Conservation (phyloP, 768 basidiomycete genomes). For the Calocera cornea region DNA sequence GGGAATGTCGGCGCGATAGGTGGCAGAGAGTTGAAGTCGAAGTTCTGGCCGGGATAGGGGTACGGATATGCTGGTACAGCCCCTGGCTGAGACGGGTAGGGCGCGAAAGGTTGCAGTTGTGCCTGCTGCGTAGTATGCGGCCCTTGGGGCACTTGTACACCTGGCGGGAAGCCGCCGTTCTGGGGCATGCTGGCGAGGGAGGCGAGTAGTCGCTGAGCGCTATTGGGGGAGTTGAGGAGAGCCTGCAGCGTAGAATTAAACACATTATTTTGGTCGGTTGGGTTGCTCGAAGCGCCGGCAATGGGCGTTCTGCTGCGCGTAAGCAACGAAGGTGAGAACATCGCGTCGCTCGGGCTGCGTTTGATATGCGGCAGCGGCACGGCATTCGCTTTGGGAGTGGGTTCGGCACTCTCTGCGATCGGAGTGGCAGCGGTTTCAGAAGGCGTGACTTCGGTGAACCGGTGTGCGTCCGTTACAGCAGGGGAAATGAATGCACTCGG, state of each 20-base stretch:
- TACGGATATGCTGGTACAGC: neutral
- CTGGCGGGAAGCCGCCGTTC: neutral
- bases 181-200: conserved; percentile 5
- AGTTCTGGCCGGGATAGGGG: neutral
- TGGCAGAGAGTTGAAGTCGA: neutral
- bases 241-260: neutral
- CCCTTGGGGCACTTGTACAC: neutral
- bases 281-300: neutral
- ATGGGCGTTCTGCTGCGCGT: neutral
- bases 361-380: neutral
- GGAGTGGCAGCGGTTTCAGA: neutral
- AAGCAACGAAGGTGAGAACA: neutral
- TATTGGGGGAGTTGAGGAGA: conserved; percentile 1
- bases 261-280: neutral
- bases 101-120: neutral
- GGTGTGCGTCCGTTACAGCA: neutral
- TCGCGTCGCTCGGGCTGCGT: neutral
- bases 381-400: neutral
- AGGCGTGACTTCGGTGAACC: neutral
- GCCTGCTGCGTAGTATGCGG: neutral
- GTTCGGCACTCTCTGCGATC: neutral
- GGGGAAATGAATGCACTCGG: neutral
- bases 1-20: neutral
- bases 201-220: conserved; percentile 6
- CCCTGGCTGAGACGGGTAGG: neutral